Evolutionary conservation across 371 early-diverging fungal species (phyloP).

Genomic region (Cokeromyces recurvatus): DNA sequence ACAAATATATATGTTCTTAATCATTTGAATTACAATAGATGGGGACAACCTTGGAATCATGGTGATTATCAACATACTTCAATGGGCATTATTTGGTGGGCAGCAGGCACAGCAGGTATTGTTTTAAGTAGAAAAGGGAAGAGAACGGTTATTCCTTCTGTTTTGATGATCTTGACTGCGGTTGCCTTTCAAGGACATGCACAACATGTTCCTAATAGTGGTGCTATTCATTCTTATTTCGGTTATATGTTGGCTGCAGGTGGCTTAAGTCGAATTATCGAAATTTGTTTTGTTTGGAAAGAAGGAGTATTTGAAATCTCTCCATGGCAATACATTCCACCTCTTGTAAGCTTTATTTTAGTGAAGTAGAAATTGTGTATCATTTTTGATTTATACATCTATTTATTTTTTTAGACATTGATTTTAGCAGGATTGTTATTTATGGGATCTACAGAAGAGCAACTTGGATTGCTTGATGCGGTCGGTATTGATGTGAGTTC

Average conservation of each 20-base stretch:
- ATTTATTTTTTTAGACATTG: conserved; percentile 35
- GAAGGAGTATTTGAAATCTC: conserved; percentile 26
- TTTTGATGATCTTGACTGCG: conserved; percentile 61
- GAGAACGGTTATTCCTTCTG: conserved; percentile 55
- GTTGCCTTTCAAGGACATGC: conserved; percentile 58
- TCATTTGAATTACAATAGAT: conserved; percentile 26
- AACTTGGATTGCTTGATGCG: conserved; percentile 33
- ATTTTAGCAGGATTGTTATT: conserved; percentile 58
- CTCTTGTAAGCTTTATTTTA: conserved; percentile 41
- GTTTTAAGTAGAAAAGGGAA: conserved; percentile 50
- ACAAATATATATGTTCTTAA: too few relatives aligned
- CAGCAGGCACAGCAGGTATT: conserved; percentile 57
- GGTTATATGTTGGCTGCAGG: conserved; percentile 60
- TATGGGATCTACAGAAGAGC: conserved; percentile 64
- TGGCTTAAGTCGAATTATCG: conserved; percentile 55
- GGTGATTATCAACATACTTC: conserved; percentile 68
- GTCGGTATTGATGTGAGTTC: conserved; percentile 52
- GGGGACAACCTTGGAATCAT: conserved; percentile 58
- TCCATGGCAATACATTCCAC: conserved; percentile 46
- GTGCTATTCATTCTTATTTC: conserved; percentile 58
- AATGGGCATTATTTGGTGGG: conserved; percentile 68
- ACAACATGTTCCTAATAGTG: conserved; percentile 58
- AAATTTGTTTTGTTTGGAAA: conserved; percentile 54
- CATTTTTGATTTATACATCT: not conserved
- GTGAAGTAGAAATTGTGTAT: too few relatives aligned